Base-by-base conservation (phyloP, 2,329 filamentous ascomycete genomes). In the Huntiella bhutanensis region DNA sequence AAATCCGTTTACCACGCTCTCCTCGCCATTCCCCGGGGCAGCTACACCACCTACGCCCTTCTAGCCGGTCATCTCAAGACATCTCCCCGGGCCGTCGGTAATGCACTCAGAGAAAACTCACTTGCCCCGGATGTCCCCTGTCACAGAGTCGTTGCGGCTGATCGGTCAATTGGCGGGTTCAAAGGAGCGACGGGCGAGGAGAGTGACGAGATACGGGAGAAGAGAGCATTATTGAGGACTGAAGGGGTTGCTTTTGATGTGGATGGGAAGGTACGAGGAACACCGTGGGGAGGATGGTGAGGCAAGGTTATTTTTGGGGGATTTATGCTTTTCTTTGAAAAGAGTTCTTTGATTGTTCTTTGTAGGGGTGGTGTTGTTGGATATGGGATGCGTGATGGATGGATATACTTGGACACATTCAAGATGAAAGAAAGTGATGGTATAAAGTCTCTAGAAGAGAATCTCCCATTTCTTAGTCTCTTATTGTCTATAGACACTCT, bases 101-200 rank as follows among this genome's bases (percentile, higher is more conserved):
- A 82, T 49, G 82, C 82, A 1, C 66, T 92, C 56, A 71, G 80
- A 13, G 66, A 70, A 7, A 93, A 93, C 57, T 84, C 84, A 0
- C 92, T 88, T 55, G 84, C 85, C 11, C 84, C 85, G 0, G 70
- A 74, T 33, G 80, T 88, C 4, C 85, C 84, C 1, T 92, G 84
- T 51, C 84, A 92, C 60, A 71, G 85, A 7, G 80, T 88, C 16
- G 72, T 92, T 41, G 81, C 82, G 4, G 78, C 75, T 36, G 39
- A 39, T 33, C 28, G 45, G 34, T 32, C 33, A 5, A 60, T 85
- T 16, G 80, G 80, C 37, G 79, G 80, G 0, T 84, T 82, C 64
- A 75, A 77, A 59, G 80, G 80, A 2, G 67, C 67, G 46, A 67
- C 71, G 34, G 77, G 75, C 0, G 71, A 75, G 53, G 74, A 74